Evolutionary conservation across 495 filamentous ascomycete genomes (phyloP), one percentile per base, ranked within the genome.

Genomic region (Trichocladium antarcticum): DNA sequence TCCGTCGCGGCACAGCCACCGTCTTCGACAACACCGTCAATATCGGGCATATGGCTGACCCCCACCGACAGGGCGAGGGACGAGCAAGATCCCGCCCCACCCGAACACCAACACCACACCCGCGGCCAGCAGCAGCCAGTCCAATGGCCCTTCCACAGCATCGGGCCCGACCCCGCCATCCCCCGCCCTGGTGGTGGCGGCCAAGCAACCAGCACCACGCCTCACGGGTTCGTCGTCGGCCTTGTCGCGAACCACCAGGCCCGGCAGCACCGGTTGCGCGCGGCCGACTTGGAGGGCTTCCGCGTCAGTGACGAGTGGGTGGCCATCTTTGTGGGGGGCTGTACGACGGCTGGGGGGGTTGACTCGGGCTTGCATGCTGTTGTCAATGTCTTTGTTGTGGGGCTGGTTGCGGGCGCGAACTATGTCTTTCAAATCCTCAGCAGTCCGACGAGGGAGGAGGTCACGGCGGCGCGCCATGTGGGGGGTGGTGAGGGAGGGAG

Each of bases 381-480:
- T 28, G 59, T 70, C 43, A 71, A 58, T 57, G 56, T 66, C 9
- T 58, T 67, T 27, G 62, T 50, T 10, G 47, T 67, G 11, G 60
- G 64, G 3, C 36, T 72, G 39, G 39, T 72, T n/a, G 65, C 60
- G 6, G 69, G 67, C 0, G 71, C 62, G 5, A 72, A 74, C 49
- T 74, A 74, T 44, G 57, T 63, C 37, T 73, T 76, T 56, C 74
- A 77, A 49, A 58, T 71, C 17, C 67, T 78, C 14, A 66, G 64
- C 47, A 76, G 74, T 36, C 75, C 75, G 14, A 77, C 73, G 39
- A 64, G 74, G 41, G 53, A 59, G 37, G 75, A 79, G 56, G 57
- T 79, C n/a, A 54, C 66, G 35, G 56, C 55, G 21, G 75, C 75
- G 10, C 76, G 37, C 72, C 3, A 39, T 53, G 2, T 73, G 71